Evolutionary conservation across 208 protist species (phyloP).

Genomic region (Angomonas ambiguus): DNA sequence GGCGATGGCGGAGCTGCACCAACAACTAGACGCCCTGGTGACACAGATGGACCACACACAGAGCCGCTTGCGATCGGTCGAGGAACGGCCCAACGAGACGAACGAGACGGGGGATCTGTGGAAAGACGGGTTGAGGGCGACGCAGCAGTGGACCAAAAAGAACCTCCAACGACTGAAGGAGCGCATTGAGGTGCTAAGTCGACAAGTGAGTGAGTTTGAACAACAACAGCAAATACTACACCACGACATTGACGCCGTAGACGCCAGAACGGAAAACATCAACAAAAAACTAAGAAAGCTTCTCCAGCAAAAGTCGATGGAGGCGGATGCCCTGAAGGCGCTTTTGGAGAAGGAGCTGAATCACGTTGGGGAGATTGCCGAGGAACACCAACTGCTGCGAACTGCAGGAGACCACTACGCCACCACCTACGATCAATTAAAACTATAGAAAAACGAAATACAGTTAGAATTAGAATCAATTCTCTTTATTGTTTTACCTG

Average conservation of each 20-base stretch:
- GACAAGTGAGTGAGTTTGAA: constrained; percentile 28
- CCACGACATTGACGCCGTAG: constrained; percentile 30
- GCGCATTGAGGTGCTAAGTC: constrained; percentile 45
- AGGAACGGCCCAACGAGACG: constrained; percentile 4
- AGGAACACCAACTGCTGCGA: constrained; percentile 49
- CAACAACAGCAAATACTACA: constrained; percentile 31
- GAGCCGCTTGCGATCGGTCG: background rate
- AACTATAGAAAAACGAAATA: background rate
- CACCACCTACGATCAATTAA: background rate
- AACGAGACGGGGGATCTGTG: background rate
- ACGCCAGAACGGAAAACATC: constrained; percentile 56
- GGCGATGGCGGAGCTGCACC: constrained; percentile 20
- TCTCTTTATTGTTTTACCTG: constrained; percentile 20
- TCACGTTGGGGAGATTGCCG: constrained; percentile 54
- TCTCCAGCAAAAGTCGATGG: constrained; percentile 56
- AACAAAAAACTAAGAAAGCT: constrained; percentile 58
- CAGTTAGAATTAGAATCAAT: no score
- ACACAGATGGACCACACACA: background rate
- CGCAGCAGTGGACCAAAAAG: constrained; percentile 57
- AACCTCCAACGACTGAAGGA: constrained; percentile 82
- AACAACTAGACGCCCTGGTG: constrained; percentile 12
- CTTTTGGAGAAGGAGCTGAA: constrained; percentile 74
- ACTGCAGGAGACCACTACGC: no score
- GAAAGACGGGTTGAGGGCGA: constrained; percentile 40
- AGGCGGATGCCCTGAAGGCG: constrained; percentile 54